Evolutionary conservation across 177 flowering plant species (phyloP), one percentile per base, ranked within the genome.

Genomic region (Vitis hybrid): DNA sequence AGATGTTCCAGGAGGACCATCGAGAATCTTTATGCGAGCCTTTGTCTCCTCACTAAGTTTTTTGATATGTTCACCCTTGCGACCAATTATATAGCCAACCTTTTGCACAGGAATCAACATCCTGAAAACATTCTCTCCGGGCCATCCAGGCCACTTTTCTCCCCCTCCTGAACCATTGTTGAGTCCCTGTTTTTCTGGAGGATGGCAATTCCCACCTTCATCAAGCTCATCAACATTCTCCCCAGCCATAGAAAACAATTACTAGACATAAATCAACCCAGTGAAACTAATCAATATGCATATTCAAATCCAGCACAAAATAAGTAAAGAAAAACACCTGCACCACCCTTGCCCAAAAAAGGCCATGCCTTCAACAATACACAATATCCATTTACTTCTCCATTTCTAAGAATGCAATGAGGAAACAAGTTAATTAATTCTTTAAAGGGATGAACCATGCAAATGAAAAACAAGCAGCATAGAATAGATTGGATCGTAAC

Each of bases 91-190:
- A 77, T 92, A 82, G 13, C 98, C 98, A 71, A 94, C 98, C 78
- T 92, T 94, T 52, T 89, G 97, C 0, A 85, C 88, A 79, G 97
- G 98, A 72, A 94, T 91, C 87, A 94, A 75, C 84, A 94, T 81
- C 32, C 98, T 75, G 72, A 90, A 91, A 63, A 94, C 91, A 80
- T 83, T 86, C 78, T 94, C 97, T 35, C 98, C 98, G 46, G 98
- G 97, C 98, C 98, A 94, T 67, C 98, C 97, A 48, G 97, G 97
- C 98, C 98, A 94, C 79, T 72, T 81, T 78, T 86, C 90, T 68
- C 84, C 94, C 65, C 52, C 82, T 63, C 62, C 63, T 9, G 64
- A 3, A 35, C 65, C 78, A 51, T 74, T 68, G 18, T 66, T 77
- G 19, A 70, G 70, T 56, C 65, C 82, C 57, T 64, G 68, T 35